Evolutionary conservation across 1,284 basidiomycete genomes (phyloP), one percentile per base, ranked within the genome.

Genomic region (Tranzscheliella williamsii): DNA sequence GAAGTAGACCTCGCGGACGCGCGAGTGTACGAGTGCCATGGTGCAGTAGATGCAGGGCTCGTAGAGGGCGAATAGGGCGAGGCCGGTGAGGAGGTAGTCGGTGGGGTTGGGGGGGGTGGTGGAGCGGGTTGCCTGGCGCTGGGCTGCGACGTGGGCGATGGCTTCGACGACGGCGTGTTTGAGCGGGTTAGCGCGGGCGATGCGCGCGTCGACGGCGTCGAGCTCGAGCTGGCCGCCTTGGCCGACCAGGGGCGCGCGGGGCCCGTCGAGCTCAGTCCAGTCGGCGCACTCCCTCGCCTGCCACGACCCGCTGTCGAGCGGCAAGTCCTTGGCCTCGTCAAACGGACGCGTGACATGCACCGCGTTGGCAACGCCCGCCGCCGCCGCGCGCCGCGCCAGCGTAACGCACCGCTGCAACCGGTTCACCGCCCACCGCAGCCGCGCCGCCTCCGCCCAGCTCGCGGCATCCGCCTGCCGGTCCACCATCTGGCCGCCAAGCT

Each of bases 1-100:
- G 33, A 76, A 76, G 47, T 45, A 72, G 1, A 77, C 50, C 7
- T 60, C 46, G 18, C 42, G 31, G 0, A 77, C 75, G 3, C 75
- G 60, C 2, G 68, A 72, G 37, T 77, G 75, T 15, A 77, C 44
- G 2, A 77, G 62, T 0, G 73, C 70, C 75, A 77, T 77, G 20
- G 52, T 54, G 58, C 75, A 77, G 40, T 68, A 72, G 4, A 70
- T 47, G 46, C 75, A 77, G 8, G 75, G 75, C 45, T 77, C 75
- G 49, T 73, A 70, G 20, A 75, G 70, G 0, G 63, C 54, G 31
- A 76, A 77, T 3, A 77, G 52, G 3, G 60, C 42, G 1, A 76
- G 56, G 2, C 50, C 45, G 21, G 66, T 76, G 5, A 77, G 61
- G 22, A 77, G 61, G 54, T 77, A 77, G 47, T 77, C 75, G 40